Evolutionary conservation across 345 rosid genomes (phyloP), one percentile per base, ranked within the genome.

Genomic region (Eucalyptus regnans): DNA sequence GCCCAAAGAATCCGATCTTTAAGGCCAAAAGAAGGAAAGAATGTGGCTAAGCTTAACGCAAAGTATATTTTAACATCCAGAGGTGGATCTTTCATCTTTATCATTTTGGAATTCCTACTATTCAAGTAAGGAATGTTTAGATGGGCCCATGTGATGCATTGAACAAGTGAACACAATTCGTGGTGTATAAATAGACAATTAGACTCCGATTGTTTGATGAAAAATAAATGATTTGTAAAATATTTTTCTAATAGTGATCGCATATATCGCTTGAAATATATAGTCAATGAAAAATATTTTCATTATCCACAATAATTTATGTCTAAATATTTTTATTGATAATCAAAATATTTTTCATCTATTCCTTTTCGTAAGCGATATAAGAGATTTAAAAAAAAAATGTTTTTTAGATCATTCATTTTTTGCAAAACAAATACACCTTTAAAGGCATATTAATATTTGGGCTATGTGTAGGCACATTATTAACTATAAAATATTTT

Each of bases 171-270:
- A 33, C 81, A 8, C 41, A 31, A 31, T 33, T n/a, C 8, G 13
- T 41, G 15, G 27, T 41, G 27, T 18, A 71, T 33, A 37, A 9
- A 71, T 18, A 17, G 6, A 76, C 27, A 9, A 76, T 37, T 20
- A 62, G 17, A 29, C 1, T 62, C 4, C 2, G 2, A 29, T 29
- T 1, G 0, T 3, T 62, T 29, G 15, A 29, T 3, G 31, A 62
- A 62, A 27, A 5, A 62, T 62, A 5, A 27, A 62, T 62, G 2
- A 27, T 27, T 6, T 25, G 0, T 0, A 58, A 58, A 58, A 58
- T 58, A 58, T 11, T 58, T 58, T 58, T 27, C 2, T 1, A 58
- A 58, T 22, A 62, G 6, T 5, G 3, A 62, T 62, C 0, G 0
- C 0, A 12, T 62, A 6, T 27, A 62, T 29, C 8, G 2, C 4